Base-by-base conservation (phyloP, 345 rosid genomes). In the Bruguiera gymnorhiza region DNA sequence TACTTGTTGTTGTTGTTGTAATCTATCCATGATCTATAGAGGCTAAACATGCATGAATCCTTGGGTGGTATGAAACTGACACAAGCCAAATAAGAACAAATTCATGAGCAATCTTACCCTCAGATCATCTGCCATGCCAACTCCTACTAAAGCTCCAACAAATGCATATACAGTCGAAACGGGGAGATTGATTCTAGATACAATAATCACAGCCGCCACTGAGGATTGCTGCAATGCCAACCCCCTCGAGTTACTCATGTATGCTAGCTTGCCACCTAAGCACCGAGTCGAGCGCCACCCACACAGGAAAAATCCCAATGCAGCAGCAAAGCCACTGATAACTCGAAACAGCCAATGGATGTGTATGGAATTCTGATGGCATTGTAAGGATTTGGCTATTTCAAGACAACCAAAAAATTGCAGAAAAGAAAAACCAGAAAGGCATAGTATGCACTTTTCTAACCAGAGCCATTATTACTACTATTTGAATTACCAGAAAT, bases 221-320 rank as follows among this genome's bases (percentile, higher is more conserved):
- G 82, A 64, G 23, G 82, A 61, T 6, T 73, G 60, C 18, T 67
- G 78, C 2, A 78, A 67, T 3, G 72, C 75, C 65, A 78, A 32
- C 13, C 79, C 79, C 75, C 84, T 72, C 3, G 82, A 69, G 70
- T 72, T 81, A 52, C 84, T 77, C 13, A 69, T 62, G 57, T 63
- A 78, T 27, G 76, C 77, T 21, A 81, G 61, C 73, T 81, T 78
- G 15, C 79, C 78, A 6, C 82, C 79, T 6, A 71, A 74, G 8
- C 77, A 50, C 55, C 63, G 63, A 20, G 72, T 74, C 73, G 69
- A 39, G 6, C 79, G 66, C 83, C 84, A 65, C 21, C 79, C 81
- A 29, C 75, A 71, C 4, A 77, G 56, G 3, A 68, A 66, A 62
- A 75, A 81, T 20, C 79, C 79, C 70, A 69, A 58, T 53, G 70